These are phyloP conservation scores for Psilocybe tampanensis DNA, from an alignment of 768 basidiomycete species.

Conservation along the genomic window DNA sequence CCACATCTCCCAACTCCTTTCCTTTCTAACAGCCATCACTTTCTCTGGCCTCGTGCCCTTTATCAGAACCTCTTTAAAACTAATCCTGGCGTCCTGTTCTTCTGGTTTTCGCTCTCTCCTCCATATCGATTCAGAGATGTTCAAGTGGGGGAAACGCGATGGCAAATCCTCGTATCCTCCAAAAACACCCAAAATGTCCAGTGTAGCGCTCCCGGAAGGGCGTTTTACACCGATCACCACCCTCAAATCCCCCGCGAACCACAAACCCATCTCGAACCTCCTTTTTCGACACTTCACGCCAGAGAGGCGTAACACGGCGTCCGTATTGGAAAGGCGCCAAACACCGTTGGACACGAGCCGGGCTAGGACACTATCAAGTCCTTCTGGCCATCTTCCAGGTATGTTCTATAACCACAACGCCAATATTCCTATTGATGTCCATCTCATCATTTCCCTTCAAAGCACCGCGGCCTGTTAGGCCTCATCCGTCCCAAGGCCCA, in stretches of 20 bases:
- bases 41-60: slow-evolving; percentile 36
- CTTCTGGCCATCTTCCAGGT: slow-evolving; percentile 23
- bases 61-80: slow-evolving; percentile 27
- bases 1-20: no score
- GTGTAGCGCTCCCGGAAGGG: slow-evolving; percentile 33
- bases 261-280: slow-evolving; percentile 23
- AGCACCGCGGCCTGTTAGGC: slow-evolving; percentile 30
- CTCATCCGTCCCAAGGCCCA: slow-evolving; percentile 30
- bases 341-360: slow-evolving; percentile 12
- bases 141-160: slow-evolving; percentile 31
- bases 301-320: slow-evolving; percentile 25
- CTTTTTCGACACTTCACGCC: slow-evolving; percentile 19
- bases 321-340: slow-evolving; percentile 21
- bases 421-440: slow-evolving; percentile 5
- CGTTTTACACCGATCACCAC: slow-evolving; percentile 20
- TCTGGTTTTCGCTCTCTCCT: slow-evolving; percentile 20
- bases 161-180: slow-evolving; percentile 27
- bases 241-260: slow-evolving; percentile 14
- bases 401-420: slow-evolving; percentile 7
- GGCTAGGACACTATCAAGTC: not conserved
- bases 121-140: slow-evolving; percentile 27
- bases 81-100: slow-evolving; percentile 23
- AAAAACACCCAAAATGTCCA: slow-evolving; percentile 33
- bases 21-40: slow-evolving; percentile 24
- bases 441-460: slow-evolving; percentile 12